Evolutionary conservation across 2,329 filamentous ascomycete genomes (phyloP), one percentile per base, ranked within the genome.

Genomic region (Venturia aucupariae): DNA sequence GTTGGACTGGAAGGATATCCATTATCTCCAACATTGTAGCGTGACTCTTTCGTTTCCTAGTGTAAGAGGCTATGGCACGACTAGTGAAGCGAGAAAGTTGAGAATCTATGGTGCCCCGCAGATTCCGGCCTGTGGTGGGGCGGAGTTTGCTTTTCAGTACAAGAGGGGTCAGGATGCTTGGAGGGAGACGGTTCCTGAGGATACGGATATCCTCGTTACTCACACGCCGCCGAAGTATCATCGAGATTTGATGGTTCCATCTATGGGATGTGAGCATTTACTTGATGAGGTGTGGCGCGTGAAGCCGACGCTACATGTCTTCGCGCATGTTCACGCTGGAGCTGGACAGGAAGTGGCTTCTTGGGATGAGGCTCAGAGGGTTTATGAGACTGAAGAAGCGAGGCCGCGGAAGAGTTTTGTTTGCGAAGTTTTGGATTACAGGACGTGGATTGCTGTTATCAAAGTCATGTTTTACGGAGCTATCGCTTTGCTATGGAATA

Each of bases 301-400:
- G 13, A 86, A 84, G 67, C 92, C 92, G 0, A 79, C 79, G 15
- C 77, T 96, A 17, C 90, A 96, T 74, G 82, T 96, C 60, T 96
- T 94, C 73, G 92, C 91, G 0, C 92, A 96, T 75, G 83, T 92
- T 30, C 92, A 96, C 76, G 88, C 82, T 71, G 89, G 85, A 10
- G 83, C 88, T 57, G 92, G 91, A 19, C 79, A 79, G 54, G 86
- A 92, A 70, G 75, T 85, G 0, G 81, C 89, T 11, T 88, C 85
- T 75, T 96, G 89, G 81, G 90, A 94, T 73, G 82, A 86, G 32
- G 83, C 85, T 66, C 90, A 95, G 74, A 77, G 77, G 39, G 82
- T 83, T 1, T 92, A 90, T 75, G 90, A 93, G 75, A 78, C 79
- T n/a, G 79, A 90, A 30, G 79, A 82, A 71, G 71, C 72, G 2